Percentiles rank a stretch among this genome's conserved stretches.
phyloP scores from a whole-genome alignment of 139 green algal genomes.

The Chlorokybus atmophyticus region DNA sequence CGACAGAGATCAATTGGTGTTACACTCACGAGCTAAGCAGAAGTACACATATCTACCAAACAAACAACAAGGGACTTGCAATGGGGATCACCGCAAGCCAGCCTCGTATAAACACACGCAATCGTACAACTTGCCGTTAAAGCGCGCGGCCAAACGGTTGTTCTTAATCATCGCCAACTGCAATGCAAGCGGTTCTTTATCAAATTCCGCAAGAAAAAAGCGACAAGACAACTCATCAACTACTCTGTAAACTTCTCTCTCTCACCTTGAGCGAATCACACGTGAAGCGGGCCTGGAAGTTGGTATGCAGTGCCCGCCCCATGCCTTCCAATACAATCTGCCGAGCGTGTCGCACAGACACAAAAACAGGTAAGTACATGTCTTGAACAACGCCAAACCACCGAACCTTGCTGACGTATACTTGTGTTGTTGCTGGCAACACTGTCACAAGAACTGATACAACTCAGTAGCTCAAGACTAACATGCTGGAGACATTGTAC shows the following conservation, averaged over 20 bases:
- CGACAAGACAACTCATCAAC: not conserved
- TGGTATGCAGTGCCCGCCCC: slow-evolving; percentile 67
- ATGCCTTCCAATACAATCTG: slow-evolving; percentile 89
- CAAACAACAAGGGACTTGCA: too few species aligned
- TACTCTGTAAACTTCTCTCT: not conserved
- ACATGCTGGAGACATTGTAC: too few species aligned
- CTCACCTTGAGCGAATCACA: slow-evolving; percentile 83
- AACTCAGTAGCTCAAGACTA: too few species aligned
- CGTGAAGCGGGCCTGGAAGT: slow-evolving; percentile 30
- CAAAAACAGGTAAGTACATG: too few species aligned
- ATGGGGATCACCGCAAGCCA: not conserved
- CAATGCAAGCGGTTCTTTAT: not conserved
- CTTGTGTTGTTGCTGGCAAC: too few species aligned
- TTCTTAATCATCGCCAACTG: slow-evolving; percentile 52
- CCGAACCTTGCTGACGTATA: too few species aligned
- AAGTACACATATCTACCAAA: too few species aligned
- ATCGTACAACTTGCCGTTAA: slow-evolving; percentile 87
- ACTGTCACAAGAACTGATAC: too few species aligned
- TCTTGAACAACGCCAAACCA: too few species aligned
- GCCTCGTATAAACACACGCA: slow-evolving; percentile 63
- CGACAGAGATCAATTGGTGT: too few species aligned
- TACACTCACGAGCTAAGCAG: too few species aligned
- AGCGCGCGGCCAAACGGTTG: slow-evolving; percentile 52
- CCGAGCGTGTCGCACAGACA: slow-evolving; percentile 1
- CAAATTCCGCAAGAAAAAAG: not conserved